Conservation (phyloP, 1,284 basidiomycete genomes). For the Naganishia albida region DNA sequence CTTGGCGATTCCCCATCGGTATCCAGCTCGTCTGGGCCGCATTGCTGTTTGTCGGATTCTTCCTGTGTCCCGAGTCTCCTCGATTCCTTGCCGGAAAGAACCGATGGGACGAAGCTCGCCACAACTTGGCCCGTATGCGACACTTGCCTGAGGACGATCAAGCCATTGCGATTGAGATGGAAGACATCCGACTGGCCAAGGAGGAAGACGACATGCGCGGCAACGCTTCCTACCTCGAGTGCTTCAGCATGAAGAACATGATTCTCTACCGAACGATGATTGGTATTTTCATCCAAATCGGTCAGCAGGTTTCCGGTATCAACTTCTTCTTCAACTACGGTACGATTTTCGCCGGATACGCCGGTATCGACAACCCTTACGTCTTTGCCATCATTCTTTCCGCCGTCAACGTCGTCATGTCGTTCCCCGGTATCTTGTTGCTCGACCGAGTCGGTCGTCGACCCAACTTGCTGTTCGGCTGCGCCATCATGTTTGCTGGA, state of each 20-base stretch:
- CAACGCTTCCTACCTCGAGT: slow-evolving; percentile 49
- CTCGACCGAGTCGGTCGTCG: slow-evolving; percentile 56
- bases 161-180: slow-evolving; percentile 49
- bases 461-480: slow-evolving; percentile 55
- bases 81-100: slow-evolving; percentile 54
- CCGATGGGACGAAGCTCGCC: slow-evolving; percentile 49
- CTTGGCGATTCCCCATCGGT: slow-evolving; percentile 48
- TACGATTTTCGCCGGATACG: slow-evolving; percentile 46
- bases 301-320: slow-evolving; percentile 48
- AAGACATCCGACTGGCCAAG: slow-evolving; percentile 47
- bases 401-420: slow-evolving; percentile 53
- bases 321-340: slow-evolving; percentile 48
- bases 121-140: slow-evolving; percentile 53
- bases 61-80: slow-evolving; percentile 55
- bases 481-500: slow-evolving; percentile 54
- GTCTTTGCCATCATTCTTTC: slow-evolving; percentile 56
- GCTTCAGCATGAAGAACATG: slow-evolving; percentile 54
- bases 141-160: slow-evolving; percentile 48
- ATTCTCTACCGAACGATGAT: slow-evolving; percentile 54
- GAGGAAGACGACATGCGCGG: slow-evolving; percentile 48
- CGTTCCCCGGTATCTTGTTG: slow-evolving; percentile 51
- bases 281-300: slow-evolving; percentile 48
- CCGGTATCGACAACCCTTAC: slow-evolving; percentile 53
- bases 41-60: slow-evolving; percentile 51
- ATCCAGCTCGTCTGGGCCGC: slow-evolving; percentile 46